Percentiles rank a stretch among this genome's conserved stretches.
These are phyloP conservation scores for Colletotrichum liriopes DNA, from an alignment of 2,329 filamentous ascomycete genomes.

Conservation along the genomic window DNA sequence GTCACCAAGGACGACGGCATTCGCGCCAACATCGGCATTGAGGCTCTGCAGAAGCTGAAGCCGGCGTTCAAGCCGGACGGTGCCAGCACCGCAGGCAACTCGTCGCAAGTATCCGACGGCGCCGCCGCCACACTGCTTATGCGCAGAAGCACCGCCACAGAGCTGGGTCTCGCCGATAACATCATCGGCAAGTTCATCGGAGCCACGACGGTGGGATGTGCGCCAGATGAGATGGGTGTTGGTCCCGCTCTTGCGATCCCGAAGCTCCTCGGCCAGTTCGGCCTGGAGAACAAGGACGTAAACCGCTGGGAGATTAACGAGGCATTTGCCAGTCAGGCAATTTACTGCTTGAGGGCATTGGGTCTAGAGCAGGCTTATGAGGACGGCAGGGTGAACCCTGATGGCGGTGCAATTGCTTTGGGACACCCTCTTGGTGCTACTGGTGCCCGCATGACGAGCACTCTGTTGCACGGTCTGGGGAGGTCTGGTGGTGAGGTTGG, in stretches of 20 bases:
- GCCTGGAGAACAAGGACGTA: slow-evolving; percentile 78
- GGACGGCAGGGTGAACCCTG: slow-evolving; percentile 85
- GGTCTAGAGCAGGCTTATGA: slow-evolving; percentile 76
- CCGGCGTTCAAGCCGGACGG: slow-evolving; percentile 86
- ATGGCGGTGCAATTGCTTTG: slow-evolving; percentile 94
- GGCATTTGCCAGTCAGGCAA: slow-evolving; percentile 77
- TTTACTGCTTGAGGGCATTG: slow-evolving; percentile 80
- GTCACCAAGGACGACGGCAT: slow-evolving; percentile 89
- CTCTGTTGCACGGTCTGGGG: slow-evolving; percentile 76
- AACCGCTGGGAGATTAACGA: slow-evolving; percentile 96
- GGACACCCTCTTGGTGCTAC: slow-evolving; percentile 94
- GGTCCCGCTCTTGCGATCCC: slow-evolving; percentile 91
- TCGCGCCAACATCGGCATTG: slow-evolving; percentile 75
- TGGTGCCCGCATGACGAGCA: slow-evolving; percentile 84
- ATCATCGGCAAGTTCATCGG: slow-evolving; percentile 90
- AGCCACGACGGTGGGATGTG: slow-evolving; percentile 82
- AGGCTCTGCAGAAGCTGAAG: slow-evolving; percentile 85
- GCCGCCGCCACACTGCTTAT: slow-evolving; percentile 89
- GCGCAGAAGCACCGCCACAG: slow-evolving; percentile 83
- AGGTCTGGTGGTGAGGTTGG: slow-evolving; percentile 81
- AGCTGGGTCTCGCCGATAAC: slow-evolving; percentile 76
- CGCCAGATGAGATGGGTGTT: slow-evolving; percentile 94
- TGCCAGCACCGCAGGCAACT: slow-evolving; percentile 88
- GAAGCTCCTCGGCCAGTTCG: slow-evolving; percentile 80
- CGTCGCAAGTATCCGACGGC: slow-evolving; percentile 88